Conservation (phyloP, 163 green algal genomes). For the Volvox carteri region DNA sequence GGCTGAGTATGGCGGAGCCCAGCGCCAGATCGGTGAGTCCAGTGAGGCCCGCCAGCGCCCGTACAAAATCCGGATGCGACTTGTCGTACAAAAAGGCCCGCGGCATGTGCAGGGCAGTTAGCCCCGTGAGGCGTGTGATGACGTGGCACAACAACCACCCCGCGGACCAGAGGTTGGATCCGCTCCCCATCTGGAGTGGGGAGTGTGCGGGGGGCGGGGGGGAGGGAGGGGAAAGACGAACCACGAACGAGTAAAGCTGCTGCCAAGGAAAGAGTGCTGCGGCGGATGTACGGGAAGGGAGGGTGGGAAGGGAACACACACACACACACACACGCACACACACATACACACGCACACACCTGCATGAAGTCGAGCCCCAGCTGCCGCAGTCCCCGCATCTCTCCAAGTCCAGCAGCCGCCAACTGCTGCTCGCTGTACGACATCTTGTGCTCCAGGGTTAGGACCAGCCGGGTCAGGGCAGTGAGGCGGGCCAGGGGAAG, state of each 20-base stretch:
- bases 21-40: conserved; percentile 25
- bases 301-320: too few species aligned
- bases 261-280: too few species aligned
- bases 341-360: too few species aligned
- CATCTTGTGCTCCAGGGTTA: conserved; percentile 34
- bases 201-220: not conserved
- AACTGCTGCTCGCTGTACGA: conserved; percentile 12
- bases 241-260: too few species aligned
- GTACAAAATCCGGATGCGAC: not conserved
- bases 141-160: not conserved
- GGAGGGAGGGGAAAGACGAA: not conserved
- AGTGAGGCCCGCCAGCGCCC: conserved; percentile 3
- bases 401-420: conserved; percentile 12
- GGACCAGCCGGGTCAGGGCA: conserved; percentile 3
- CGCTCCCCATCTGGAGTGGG: conserved; percentile 34
- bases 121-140: not conserved
- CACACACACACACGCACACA: too few species aligned
- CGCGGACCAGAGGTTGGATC: conserved; percentile 30
- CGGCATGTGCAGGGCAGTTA: conserved; percentile 29
- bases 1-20: conserved; percentile 29
- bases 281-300: not conserved
- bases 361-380: conserved; percentile 47
- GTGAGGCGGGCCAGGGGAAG: not conserved
- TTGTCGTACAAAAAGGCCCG: conserved; percentile 38
- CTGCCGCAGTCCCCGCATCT: not conserved